Evolutionary conservation across 805 yeast genomes (phyloP).

Genomic region (Saccharomycopsis sp.): DNA sequence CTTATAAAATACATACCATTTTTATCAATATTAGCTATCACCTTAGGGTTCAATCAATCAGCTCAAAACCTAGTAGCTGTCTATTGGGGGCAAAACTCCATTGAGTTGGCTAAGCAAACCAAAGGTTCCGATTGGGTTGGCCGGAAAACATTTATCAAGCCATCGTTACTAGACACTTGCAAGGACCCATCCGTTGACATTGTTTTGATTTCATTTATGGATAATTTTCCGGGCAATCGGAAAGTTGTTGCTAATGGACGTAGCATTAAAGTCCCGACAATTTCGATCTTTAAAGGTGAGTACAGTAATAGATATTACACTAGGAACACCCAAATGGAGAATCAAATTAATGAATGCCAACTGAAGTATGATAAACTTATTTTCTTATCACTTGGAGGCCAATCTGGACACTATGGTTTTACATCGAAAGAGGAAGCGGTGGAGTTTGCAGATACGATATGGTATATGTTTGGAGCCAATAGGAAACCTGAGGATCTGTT

Average conservation of each 20-base stretch:
- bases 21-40: background rate
- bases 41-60: background rate
- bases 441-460: slow-evolving; percentile 43
- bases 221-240: slow-evolving; percentile 42
- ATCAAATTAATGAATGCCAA: slow-evolving; percentile 57
- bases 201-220: slow-evolving; percentile 62
- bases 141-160: background rate
- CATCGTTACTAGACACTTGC: slow-evolving; percentile 50
- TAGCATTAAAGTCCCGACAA: background rate
- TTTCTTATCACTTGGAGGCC: slow-evolving; percentile 60
- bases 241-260: background rate
- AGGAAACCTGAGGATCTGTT: background rate
- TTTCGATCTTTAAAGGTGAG: slow-evolving; percentile 1
- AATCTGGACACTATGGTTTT: slow-evolving; percentile 49
- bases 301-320: background rate
- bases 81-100: slow-evolving; percentile 87
- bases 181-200: slow-evolving; percentile 61
- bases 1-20: background rate
- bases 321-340: slow-evolving; percentile 32
- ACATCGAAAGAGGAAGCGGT: slow-evolving; percentile 41
- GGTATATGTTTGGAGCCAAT: slow-evolving; percentile 46
- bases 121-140: background rate
- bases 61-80: no score
- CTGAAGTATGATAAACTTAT: slow-evolving; percentile 48
- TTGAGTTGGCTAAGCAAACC: slow-evolving; percentile 27